Evolutionary conservation across 169 alveolate genomes (phyloP), one percentile per base, ranked within the genome.

Genomic region (Ichthyophthirius multifiliis): DNA sequence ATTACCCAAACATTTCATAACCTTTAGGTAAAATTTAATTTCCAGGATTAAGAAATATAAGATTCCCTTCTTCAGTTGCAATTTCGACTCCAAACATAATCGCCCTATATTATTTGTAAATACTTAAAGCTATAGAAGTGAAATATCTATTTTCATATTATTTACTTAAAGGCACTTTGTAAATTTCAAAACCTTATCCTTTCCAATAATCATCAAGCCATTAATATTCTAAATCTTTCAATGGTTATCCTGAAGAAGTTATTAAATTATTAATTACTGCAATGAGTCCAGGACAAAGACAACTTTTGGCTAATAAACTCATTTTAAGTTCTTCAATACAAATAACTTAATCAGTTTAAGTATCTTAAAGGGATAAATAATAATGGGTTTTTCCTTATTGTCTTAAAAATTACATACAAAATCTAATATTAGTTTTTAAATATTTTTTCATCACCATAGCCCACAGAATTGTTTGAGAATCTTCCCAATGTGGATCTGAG

Each of bases 371-470:
- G 20, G 94, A 88, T 32, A 91, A 82, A 45, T 88, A 90, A 75
- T 90, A 93, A 67, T 93, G 95, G 34, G 90, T 92, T 41, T 91
- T 92, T 65, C 94, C 87, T 82, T 93, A 95, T 15, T 93, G 93
- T 43, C 89, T 83, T 18, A 93, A 71, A 34, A 93, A 81, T 88
- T 93, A 86, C 82, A 91, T 88, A 35, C 94, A 87, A 20, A 90
- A 83, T 82, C 78, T 80, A 37, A 86, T 77, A 18, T 82, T 39
- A 18, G 67, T 32, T 47, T 64, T 84, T 45, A 90, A 76, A 76
- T 83, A 89, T 41, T 90, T 89, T 71, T 93, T 93, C 13, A 93
- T 89, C 0, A 89, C 91, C 94, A 93, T 90, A 18, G 95, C 95
- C 76, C 83, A 78, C 15, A 93, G 74, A 43, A 90, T 89, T 5